Base-by-base conservation (phyloP, 208 protist genomes). In the Wallacemonas collosoma region DNA sequence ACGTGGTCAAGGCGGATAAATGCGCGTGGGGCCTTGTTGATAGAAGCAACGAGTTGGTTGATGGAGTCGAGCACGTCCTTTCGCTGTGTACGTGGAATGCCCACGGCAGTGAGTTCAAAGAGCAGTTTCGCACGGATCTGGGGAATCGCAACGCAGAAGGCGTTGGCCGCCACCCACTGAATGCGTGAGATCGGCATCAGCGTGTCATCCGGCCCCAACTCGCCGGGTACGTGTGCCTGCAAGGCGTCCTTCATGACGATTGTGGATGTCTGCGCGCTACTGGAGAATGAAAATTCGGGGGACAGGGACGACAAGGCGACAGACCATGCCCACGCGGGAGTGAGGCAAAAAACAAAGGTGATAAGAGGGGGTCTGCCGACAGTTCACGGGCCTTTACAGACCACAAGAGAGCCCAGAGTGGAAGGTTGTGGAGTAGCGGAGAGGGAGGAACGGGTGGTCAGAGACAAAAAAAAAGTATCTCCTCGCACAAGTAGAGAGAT, bases 91-190 rank as follows among this genome's bases (percentile, higher is more conserved):
- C 83, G 79, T 0, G 79, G 83, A 2, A 89, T 67, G 48, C 89
- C 87, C 41, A 88, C 81, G 0, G 81, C 81, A 8, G 87, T 74
- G 44, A 92, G 79, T 74, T 89, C 83, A 43, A 82, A 89, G 57
- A 82, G 82, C 9, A 89, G 58, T 15, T 68, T 77, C n/a, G 71
- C 40, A 3, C 65, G 38, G 54, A 83, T 82, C 0, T 70, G 44
- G 6, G 74, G 77, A 3, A 88, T 67, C 15, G 54, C 47, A 0
- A 89, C 81, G 17, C 76, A 63, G 56, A 92, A 89, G 0, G 82
- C 73, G 66, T 88, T 89, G 62, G 82, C 83, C 6, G 79, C 81
- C n/a, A 83, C 15, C 81, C 87, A 92, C 50, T 79, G 64, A 4
- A 85, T 77, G 5, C 66, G 55, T 0, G 73, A 73, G 1, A 85